Evolutionary conservation across 169 alveolate species (phyloP).

Genomic region (Babesia ovata): DNA sequence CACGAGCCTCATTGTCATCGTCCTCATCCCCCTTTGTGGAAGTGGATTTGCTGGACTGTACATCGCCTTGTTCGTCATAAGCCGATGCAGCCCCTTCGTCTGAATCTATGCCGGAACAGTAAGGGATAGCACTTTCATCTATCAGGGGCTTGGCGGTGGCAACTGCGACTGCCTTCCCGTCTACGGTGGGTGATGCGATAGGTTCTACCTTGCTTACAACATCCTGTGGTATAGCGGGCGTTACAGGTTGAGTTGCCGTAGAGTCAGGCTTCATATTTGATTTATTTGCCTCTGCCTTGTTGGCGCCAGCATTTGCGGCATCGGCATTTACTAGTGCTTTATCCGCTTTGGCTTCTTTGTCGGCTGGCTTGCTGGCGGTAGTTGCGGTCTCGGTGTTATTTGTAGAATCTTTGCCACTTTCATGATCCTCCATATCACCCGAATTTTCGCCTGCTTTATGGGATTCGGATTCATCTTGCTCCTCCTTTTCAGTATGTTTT

Average conservation of each 20-base stretch:
- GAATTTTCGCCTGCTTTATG: conserved; percentile 9
- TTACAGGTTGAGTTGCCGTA: neutral
- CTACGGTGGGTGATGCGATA: conserved; percentile 59
- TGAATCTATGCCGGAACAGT: conserved; percentile 37
- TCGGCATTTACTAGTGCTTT: neutral
- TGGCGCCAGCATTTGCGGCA: neutral
- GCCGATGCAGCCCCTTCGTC: conserved; percentile 56
- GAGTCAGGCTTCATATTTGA: neutral
- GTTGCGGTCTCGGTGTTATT: neutral
- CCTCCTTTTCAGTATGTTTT: neutral
- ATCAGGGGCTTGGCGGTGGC: conserved; percentile 44
- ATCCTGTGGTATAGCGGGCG: conserved; percentile 14
- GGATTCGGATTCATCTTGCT: conserved; percentile 1
- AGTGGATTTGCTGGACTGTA: neutral
- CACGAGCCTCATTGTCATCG: conserved; percentile 44
- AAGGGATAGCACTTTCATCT: conserved; percentile 46
- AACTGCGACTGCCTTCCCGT: conserved; percentile 45
- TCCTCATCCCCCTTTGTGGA: neutral
- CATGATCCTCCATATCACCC: neutral
- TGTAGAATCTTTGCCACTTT: neutral
- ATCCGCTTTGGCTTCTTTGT: neutral
- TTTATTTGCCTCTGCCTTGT: conserved; percentile 4
- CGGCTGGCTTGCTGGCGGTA: neutral
- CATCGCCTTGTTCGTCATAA: conserved; percentile 28
- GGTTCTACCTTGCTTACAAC: conserved; percentile 30